Evolutionary conservation across 225 moss, liverwort and hornwort species (phyloP).

Genomic region (Polytrichum commune): DNA sequence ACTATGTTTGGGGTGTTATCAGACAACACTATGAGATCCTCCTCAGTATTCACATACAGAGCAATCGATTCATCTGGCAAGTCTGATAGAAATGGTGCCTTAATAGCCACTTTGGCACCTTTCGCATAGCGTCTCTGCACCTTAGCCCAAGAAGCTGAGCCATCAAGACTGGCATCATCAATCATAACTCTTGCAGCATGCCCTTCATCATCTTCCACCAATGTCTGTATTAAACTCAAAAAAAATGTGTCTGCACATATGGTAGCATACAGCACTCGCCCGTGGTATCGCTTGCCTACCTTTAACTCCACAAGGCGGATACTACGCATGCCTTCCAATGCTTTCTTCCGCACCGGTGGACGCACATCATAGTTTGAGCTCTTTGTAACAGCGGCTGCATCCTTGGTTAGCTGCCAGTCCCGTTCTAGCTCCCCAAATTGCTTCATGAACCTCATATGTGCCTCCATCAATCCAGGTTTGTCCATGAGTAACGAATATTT

Average conservation of each 20-base stretch:
- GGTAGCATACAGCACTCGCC: constrained; percentile 67
- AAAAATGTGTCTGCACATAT: constrained; percentile 68
- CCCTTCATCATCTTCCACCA: constrained; percentile 65
- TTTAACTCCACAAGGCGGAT: constrained; percentile 56
- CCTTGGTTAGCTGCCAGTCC: constrained; percentile 62
- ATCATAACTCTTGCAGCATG: constrained; percentile 51
- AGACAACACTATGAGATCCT: constrained; percentile 35
- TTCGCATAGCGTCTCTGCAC: constrained; percentile 44
- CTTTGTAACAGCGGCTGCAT: constrained; percentile 19
- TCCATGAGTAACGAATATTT: constrained; percentile 52
- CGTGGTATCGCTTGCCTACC: constrained; percentile 62
- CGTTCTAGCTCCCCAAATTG: constrained; percentile 57
- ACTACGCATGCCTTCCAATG: constrained; percentile 35
- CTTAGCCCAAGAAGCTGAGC: constrained; percentile 35
- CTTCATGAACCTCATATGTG: constrained; percentile 50
- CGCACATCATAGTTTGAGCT: constrained; percentile 16
- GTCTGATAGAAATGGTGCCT: constrained; percentile 59
- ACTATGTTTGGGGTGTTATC: constrained; percentile 14
- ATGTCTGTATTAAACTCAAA: constrained; percentile 49
- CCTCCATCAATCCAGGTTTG: constrained; percentile 40
- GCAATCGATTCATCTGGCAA: constrained; percentile 68
- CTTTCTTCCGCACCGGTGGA: constrained; percentile 23
- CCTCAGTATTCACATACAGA: constrained; percentile 43
- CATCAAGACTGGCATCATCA: constrained; percentile 43
- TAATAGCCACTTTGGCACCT: constrained; percentile 62